Evolutionary conservation across 108 stramenopile species (phyloP).

Genomic region (Discostella stelligeroides): DNA sequence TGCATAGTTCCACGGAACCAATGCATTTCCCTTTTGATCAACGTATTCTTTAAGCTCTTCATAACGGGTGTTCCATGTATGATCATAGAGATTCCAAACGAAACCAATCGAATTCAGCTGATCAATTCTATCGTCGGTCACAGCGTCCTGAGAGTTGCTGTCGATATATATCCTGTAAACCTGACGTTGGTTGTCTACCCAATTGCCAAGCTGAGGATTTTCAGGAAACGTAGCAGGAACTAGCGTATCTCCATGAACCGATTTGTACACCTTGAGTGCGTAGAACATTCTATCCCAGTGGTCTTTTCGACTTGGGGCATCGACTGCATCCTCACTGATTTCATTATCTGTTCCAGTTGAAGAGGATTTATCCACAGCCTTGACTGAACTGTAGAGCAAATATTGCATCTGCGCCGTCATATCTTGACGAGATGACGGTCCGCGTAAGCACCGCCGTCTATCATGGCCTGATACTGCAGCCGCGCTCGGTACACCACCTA

Average conservation of each 20-base stretch:
- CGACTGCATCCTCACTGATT: not conserved
- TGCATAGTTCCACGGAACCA: slow-evolving; percentile 45
- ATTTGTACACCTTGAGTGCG: slow-evolving; percentile 39
- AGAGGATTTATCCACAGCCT: not conserved
- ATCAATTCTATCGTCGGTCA: slow-evolving; percentile 25
- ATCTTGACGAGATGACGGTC: not conserved
- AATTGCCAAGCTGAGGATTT: slow-evolving; percentile 49
- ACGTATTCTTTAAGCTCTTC: slow-evolving; percentile 42
- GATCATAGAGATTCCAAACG: slow-evolving; percentile 30
- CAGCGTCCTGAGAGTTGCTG: slow-evolving; percentile 1
- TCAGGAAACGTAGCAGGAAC: slow-evolving; percentile 42
- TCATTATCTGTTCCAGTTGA: not conserved
- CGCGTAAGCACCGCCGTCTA: not conserved
- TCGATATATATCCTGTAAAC: slow-evolving; percentile 35
- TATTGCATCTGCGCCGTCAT: not conserved
- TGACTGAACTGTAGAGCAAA: not conserved
- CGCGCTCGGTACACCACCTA: not conserved
- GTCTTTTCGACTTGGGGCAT: not conserved
- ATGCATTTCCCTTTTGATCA: slow-evolving; percentile 47
- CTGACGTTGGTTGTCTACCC: slow-evolving; percentile 53
- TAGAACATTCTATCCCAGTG: slow-evolving; percentile 45
- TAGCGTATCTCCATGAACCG: slow-evolving; percentile 46
- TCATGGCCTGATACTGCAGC: not conserved
- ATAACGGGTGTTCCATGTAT: slow-evolving; percentile 30
- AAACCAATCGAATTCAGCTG: slow-evolving; percentile 38